phyloP scores from a whole-genome alignment of 768 basidiomycete genomes.

The Solioccasus polychromus region DNA sequence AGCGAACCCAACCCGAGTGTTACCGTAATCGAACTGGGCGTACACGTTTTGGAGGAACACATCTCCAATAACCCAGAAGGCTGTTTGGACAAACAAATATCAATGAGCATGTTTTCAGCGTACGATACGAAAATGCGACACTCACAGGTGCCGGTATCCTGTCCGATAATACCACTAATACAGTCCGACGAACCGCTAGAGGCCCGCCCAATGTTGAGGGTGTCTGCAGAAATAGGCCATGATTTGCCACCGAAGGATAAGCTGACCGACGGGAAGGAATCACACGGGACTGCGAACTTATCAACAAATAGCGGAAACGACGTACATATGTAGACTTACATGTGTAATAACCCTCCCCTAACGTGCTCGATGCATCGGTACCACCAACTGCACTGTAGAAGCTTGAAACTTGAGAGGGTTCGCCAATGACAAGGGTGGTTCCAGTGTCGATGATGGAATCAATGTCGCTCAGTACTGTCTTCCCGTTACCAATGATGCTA shows the following conservation, averaged over 20 bases:
- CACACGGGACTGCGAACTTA: constrained; percentile 20
- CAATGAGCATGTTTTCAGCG: no score
- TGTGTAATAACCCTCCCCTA: constrained; percentile 33
- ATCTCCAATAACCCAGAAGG: background rate
- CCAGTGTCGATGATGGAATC: constrained; percentile 14
- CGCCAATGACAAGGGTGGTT: background rate
- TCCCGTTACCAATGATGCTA: background rate
- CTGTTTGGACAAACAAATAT: background rate
- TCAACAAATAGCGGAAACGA: background rate
- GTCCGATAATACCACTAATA: background rate
- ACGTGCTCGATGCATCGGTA: constrained; percentile 11
- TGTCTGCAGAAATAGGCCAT: background rate
- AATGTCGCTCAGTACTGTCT: background rate
- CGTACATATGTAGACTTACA: background rate
- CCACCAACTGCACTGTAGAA: background rate
- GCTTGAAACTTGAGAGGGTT: background rate
- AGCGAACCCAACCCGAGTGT: background rate
- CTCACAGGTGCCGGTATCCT: background rate
- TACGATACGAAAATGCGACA: background rate
- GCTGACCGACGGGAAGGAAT: background rate
- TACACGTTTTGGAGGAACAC: background rate
- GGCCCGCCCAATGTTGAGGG: background rate
- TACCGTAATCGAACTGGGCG: background rate
- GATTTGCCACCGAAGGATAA: background rate
- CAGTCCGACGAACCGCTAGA: background rate